These are phyloP conservation scores for Nemania sp. DNA, from an alignment of 2,329 filamentous ascomycete genomes.

Conservation along the genomic window DNA sequence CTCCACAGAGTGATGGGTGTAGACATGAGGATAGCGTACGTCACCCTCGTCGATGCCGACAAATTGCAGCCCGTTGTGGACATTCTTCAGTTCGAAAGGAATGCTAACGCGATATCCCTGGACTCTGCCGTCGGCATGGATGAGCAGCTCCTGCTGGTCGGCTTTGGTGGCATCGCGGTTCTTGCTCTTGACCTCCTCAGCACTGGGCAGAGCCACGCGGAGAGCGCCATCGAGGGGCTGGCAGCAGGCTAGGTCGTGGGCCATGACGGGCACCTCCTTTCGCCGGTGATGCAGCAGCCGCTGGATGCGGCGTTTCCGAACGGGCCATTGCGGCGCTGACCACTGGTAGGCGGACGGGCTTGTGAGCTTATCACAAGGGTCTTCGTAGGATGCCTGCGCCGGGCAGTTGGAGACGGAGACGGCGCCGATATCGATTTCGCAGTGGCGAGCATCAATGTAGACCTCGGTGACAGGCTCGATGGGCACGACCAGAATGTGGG, in stretches of 20 bases:
- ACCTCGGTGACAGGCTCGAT: constrained; percentile 57
- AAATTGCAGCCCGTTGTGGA: constrained; percentile 89
- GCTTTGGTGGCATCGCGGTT: constrained; percentile 41
- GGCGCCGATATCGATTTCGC: constrained; percentile 57
- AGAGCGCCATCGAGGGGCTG: constrained; percentile 60
- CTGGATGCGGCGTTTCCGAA: constrained; percentile 69
- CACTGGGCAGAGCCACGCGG: constrained; percentile 44
- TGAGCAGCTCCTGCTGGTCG: constrained; percentile 43
- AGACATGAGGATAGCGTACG: constrained; percentile 84
- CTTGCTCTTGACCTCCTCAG: constrained; percentile 39
- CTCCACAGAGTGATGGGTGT: constrained; percentile 79
- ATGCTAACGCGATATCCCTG: constrained; percentile 60
- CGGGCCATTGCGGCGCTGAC: constrained; percentile 73
- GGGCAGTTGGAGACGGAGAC: constrained; percentile 55
- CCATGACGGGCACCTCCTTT: constrained; percentile 57
- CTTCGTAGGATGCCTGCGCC: constrained; percentile 53
- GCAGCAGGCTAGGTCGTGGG: constrained; percentile 58
- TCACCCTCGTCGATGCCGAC: constrained; percentile 82
- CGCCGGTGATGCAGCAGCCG: constrained; percentile 55
- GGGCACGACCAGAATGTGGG: constrained; percentile 76
- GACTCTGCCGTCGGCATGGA: constrained; percentile 39
- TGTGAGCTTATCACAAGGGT: constrained; percentile 69
- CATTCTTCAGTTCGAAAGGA: constrained; percentile 74
- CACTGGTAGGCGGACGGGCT: constrained; percentile 64
- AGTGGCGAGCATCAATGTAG: constrained; percentile 64